phyloP scores from a whole-genome alignment of 2,329 filamentous ascomycete species.

The Teratosphaeriaceae sp. region DNA sequence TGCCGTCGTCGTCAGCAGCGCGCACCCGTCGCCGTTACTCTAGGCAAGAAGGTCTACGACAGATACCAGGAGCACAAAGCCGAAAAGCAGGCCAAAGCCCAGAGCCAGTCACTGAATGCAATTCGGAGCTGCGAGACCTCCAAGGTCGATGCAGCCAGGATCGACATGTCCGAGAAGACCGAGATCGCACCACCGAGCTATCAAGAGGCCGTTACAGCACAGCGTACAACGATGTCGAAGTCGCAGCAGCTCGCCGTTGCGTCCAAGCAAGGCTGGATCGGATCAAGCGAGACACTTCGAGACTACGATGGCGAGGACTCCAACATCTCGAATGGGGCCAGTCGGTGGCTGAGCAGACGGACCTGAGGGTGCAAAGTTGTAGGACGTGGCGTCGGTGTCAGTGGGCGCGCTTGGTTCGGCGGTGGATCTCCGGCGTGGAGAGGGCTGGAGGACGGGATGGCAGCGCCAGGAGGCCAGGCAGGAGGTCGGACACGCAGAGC shows the following conservation, averaged over 20 bases:
- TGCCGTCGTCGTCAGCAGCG: constrained; percentile 2
- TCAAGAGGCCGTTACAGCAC: constrained; percentile 6
- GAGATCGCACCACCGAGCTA: constrained; percentile 15
- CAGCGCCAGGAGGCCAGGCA: constrained; percentile 6
- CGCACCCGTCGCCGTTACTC: constrained; percentile 1
- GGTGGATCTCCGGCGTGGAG: constrained; percentile 3
- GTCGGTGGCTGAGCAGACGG: background rate
- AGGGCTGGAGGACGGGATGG: constrained; percentile 1
- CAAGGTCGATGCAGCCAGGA: too few species aligned
- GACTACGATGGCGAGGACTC: background rate
- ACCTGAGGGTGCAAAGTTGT: background rate
- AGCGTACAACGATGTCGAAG: too few species aligned
- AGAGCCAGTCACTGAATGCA: background rate
- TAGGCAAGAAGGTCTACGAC: constrained; percentile 9
- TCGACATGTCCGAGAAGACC: constrained; percentile 1
- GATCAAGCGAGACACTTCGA: too few species aligned
- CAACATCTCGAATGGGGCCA: background rate
- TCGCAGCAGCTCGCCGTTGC: too few species aligned
- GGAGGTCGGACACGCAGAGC: constrained; percentile 9
- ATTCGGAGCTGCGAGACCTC: too few species aligned
- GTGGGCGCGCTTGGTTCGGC: constrained; percentile 2
- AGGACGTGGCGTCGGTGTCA: background rate
- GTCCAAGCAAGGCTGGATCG: background rate
- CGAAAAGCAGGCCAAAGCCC: constrained; percentile 3
- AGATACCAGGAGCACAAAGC: constrained; percentile 11